phyloP scores from a whole-genome alignment of 2,329 filamentous ascomycete species.

The Lecanicillium sp. region DNA sequence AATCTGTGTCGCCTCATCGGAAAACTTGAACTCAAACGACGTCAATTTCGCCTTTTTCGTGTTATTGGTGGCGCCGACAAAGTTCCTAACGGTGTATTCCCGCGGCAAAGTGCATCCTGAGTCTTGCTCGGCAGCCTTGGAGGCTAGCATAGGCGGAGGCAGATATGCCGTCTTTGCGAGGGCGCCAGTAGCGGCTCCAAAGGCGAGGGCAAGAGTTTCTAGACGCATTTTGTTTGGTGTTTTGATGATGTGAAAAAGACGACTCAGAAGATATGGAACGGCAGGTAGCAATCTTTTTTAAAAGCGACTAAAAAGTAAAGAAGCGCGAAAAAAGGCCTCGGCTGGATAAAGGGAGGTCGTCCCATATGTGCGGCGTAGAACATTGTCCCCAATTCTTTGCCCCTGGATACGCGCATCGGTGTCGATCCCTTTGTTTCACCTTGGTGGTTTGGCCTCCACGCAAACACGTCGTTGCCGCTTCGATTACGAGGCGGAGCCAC shows the following conservation, averaged over 20 bases:
- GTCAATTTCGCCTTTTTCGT: constrained; percentile 17
- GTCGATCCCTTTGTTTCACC: constrained; percentile 9
- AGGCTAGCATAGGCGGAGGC: constrained; percentile 16
- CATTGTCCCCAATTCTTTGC: not conserved
- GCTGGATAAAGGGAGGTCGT: not conserved
- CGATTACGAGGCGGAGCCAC: no score
- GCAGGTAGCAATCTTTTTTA: not conserved
- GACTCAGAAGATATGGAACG: not conserved
- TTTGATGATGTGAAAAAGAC: not conserved
- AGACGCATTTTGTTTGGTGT: constrained; percentile 4
- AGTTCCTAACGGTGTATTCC: constrained; percentile 29
- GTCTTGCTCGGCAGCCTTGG: constrained; percentile 13
- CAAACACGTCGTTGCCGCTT: no score
- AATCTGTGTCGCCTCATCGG: constrained; percentile 29
- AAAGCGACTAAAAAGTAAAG: not conserved
- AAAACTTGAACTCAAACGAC: constrained; percentile 31
- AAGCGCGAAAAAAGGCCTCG: not conserved
- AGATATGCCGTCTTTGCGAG: constrained; percentile 15
- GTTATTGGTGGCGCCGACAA: constrained; percentile 25
- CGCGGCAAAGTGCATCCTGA: constrained; percentile 27
- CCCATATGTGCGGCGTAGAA: not conserved
- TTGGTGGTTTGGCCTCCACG: not conserved
- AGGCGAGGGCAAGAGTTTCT: not conserved
- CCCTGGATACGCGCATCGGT: not conserved
- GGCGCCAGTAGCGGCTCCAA: not conserved